These are phyloP conservation scores for Aureobasidium sp. DNA, from an alignment of 2,329 filamentous ascomycete species.

Conservation along the genomic window DNA sequence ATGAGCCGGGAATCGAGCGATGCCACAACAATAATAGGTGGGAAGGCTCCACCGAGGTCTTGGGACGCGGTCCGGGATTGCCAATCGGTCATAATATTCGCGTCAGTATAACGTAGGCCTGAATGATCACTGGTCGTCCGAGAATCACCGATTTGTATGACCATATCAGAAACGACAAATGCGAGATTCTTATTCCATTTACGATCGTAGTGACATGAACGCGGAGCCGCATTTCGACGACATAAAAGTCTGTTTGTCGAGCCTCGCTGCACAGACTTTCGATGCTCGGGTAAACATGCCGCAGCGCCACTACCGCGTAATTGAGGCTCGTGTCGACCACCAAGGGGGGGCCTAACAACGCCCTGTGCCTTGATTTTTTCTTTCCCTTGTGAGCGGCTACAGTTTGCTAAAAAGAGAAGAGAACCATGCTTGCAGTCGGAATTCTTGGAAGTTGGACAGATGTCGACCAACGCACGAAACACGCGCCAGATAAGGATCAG, in stretches of 20 bases:
- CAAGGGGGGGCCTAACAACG: not conserved
- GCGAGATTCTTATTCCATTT: not conserved
- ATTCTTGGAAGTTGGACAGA: constrained; percentile 7
- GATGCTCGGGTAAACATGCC: constrained; percentile 2
- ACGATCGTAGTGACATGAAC: not conserved
- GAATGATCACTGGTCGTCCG: too few species aligned
- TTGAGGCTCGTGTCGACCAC: constrained; percentile 10
- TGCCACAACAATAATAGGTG: not conserved
- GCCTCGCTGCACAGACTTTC: not conserved
- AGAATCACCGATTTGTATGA: not conserved
- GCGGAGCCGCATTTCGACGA: not conserved
- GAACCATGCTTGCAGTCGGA: too few species aligned
- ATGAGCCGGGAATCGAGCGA: not conserved
- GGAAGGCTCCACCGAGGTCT: not conserved
- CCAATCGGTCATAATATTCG: not conserved
- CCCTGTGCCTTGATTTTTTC: constrained; percentile 10
- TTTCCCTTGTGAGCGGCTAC: not conserved
- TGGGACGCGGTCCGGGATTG: not conserved
- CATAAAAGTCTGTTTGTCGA: not conserved
- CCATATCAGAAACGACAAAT: not conserved
- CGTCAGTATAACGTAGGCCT: constrained; percentile 4
- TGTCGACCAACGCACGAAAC: not conserved
- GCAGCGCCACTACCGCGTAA: not conserved
- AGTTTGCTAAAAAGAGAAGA: not conserved
- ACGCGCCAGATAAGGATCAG: constrained; percentile 1